Evolutionary conservation across 495 filamentous ascomycete genomes (phyloP).

Genomic region (Trichocladium uniseriatum): DNA sequence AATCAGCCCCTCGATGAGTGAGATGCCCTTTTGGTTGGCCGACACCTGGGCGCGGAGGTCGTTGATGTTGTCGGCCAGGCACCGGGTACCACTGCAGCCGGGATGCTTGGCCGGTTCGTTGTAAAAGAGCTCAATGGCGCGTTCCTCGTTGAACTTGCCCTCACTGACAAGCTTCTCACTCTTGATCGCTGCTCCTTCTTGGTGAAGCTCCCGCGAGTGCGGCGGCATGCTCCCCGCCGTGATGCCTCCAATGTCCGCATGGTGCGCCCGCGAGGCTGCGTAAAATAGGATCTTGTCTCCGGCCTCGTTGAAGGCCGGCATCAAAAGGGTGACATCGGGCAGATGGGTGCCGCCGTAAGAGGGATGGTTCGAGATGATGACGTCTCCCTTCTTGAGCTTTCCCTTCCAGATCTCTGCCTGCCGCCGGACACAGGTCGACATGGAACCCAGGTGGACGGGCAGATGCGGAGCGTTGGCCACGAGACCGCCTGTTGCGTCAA

Average conservation of each 20-base stretch:
- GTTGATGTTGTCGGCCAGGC: conserved; percentile 87
- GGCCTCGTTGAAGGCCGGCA: conserved; percentile 70
- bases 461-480: conserved; percentile 95
- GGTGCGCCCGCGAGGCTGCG: conserved; percentile 88
- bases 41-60: conserved; percentile 95
- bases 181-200: conserved; percentile 91
- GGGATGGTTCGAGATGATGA: conserved; percentile 91
- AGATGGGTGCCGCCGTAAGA: conserved; percentile 76
- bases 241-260: conserved; percentile 95
- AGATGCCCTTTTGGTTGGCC: conserved; percentile 93
- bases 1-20: conserved; percentile 75
- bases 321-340: conserved; percentile 90
- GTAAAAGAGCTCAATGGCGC: conserved; percentile 75
- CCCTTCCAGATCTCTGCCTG: conserved; percentile 92
- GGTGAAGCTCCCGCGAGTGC: conserved; percentile 82
- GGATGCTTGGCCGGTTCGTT: conserved; percentile 75
- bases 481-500: conserved; percentile 80
- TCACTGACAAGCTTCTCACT: conserved; percentile 89
- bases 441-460: conserved; percentile 80
- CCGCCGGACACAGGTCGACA: conserved; percentile 90
- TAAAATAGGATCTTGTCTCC: conserved; percentile 91
- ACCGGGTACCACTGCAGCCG: conserved; percentile 82
- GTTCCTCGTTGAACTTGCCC: conserved; percentile 79
- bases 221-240: conserved; percentile 96
- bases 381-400: conserved; percentile 82